Conservation (phyloP, 768 basidiomycete species). For the Russula ochroleuca region DNA sequence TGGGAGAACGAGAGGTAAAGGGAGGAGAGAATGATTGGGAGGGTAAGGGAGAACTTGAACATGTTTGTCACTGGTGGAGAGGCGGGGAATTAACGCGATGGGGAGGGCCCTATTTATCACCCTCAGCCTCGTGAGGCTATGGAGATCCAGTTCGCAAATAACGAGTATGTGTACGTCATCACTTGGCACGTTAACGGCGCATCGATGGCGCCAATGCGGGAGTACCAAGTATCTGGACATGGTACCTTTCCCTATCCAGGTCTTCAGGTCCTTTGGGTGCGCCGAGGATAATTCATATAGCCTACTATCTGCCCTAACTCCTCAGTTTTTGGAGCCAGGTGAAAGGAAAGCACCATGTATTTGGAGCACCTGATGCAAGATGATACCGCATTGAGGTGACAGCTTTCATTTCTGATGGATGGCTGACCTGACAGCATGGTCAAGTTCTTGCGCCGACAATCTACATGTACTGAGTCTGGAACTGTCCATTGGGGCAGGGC, state of each 20-base stretch:
- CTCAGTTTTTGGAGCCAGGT: not conserved
- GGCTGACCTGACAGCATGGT: not conserved
- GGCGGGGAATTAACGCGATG: no score
- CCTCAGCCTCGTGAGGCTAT: not conserved
- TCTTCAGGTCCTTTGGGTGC: not conserved
- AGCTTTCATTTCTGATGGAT: not conserved
- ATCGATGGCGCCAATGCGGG: not conserved
- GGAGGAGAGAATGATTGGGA: not conserved
- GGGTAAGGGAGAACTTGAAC: not conserved
- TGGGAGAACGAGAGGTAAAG: not conserved
- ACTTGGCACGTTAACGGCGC: not conserved
- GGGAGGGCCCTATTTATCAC: slow-evolving; percentile 6
- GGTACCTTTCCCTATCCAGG: not conserved
- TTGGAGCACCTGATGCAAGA: not conserved
- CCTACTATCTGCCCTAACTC: not conserved
- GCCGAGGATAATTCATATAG: not conserved
- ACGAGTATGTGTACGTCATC: not conserved
- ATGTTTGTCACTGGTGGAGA: not conserved
- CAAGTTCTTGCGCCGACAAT: not conserved
- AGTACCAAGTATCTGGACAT: not conserved
- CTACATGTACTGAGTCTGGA: not conserved
- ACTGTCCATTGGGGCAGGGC: not conserved
- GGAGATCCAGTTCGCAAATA: not conserved
- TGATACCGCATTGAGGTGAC: not conserved
- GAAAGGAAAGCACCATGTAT: not conserved